A percentile compares a stretch with the other conserved stretches of the same genome.
These are phyloP conservation scores for Pseudonectria foliicola DNA, from an alignment of 2,329 filamentous ascomycete genomes.

Conservation along the genomic window DNA sequence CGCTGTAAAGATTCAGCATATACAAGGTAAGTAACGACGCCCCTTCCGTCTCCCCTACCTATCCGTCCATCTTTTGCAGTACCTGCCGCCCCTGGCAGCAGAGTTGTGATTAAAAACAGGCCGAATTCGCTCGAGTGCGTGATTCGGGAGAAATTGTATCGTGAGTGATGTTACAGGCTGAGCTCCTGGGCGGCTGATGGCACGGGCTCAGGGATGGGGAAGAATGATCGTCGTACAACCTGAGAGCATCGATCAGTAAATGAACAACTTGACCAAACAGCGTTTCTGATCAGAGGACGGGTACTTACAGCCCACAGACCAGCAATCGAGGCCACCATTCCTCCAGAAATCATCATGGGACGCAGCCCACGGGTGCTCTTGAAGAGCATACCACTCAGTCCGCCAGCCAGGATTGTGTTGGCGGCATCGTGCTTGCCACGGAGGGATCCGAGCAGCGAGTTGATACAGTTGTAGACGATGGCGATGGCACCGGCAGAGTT, in stretches of 20 bases:
- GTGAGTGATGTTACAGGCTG: slow-evolving; percentile 20
- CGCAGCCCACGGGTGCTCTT: slow-evolving; percentile 87
- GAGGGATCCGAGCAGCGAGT: slow-evolving; percentile 71
- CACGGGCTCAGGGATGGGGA: slow-evolving; percentile 31
- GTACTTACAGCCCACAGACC: slow-evolving; percentile 81
- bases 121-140: too few species aligned
- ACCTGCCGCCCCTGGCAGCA: slow-evolving; percentile 1
- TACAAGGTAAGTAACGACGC: slow-evolving; percentile 19
- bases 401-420: slow-evolving; percentile 82
- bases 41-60: slow-evolving; percentile 8
- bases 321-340: slow-evolving; percentile 78
- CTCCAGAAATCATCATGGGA: slow-evolving; percentile 92
- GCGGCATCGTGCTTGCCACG: slow-evolving; percentile 82
- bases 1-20: slow-evolving; percentile 23
- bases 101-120: slow-evolving; percentile 13
- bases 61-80: slow-evolving; percentile 7
- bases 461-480: slow-evolving; percentile 91
- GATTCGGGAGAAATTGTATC: slow-evolving; percentile 1
- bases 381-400: slow-evolving; percentile 86
- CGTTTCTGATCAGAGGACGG: not conserved
- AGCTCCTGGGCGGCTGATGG: slow-evolving; percentile 19
- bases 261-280: not conserved
- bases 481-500: slow-evolving; percentile 95
- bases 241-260: slow-evolving; percentile 12
- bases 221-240: slow-evolving; percentile 36